Percentiles rank a stretch among this genome's conserved stretches.
Evolutionary conservation across 2,329 filamentous ascomycete genomes (phyloP).

Genomic region (Cyclaneusma minus): DNA sequence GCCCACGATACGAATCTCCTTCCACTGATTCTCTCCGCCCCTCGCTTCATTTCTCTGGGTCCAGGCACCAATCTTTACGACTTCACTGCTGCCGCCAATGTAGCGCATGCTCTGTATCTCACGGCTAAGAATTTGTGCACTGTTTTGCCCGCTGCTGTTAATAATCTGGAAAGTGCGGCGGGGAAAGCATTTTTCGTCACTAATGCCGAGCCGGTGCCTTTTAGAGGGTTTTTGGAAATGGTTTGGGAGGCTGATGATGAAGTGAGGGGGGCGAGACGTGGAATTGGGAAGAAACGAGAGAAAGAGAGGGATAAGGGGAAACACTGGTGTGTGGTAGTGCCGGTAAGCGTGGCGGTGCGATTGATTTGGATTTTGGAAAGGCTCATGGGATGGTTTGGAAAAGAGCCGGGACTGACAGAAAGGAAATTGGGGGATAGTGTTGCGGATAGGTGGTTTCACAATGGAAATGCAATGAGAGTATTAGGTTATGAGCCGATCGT

Average conservation of each 20-base stretch:
- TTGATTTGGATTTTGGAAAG: slow-evolving; percentile 18
- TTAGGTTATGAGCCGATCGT: slow-evolving; percentile 28
- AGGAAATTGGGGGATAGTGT: slow-evolving; percentile 28
- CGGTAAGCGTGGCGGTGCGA: slow-evolving; percentile 21
- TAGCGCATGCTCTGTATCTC: slow-evolving; percentile 1
- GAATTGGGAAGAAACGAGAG: slow-evolving; percentile 24
- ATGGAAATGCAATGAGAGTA: slow-evolving; percentile 27
- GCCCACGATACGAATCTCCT: slow-evolving; percentile 3
- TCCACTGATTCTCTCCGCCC: slow-evolving; percentile 15
- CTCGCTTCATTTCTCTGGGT: slow-evolving; percentile 1
- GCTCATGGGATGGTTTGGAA: slow-evolving; percentile 24
- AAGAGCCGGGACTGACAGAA: slow-evolving; percentile 27
- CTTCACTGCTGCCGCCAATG: slow-evolving; percentile 3
- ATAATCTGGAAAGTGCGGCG: slow-evolving; percentile 1
- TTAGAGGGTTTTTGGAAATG: slow-evolving; percentile 1
- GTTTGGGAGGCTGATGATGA: slow-evolving; percentile 1
- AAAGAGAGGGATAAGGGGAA: slow-evolving; percentile 21
- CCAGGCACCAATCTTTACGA: slow-evolving; percentile 3
- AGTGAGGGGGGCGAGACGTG: no score
- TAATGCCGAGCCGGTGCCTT: slow-evolving; percentile 2
- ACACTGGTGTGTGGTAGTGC: slow-evolving; percentile 18
- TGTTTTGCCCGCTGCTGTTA: not conserved
- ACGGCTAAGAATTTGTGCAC: slow-evolving; percentile 2
- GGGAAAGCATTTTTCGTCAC: slow-evolving; percentile 4
- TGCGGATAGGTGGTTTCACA: slow-evolving; percentile 30